phyloP scores from a whole-genome alignment of 169 alveolate species.

The Cryptosporidium muris region DNA sequence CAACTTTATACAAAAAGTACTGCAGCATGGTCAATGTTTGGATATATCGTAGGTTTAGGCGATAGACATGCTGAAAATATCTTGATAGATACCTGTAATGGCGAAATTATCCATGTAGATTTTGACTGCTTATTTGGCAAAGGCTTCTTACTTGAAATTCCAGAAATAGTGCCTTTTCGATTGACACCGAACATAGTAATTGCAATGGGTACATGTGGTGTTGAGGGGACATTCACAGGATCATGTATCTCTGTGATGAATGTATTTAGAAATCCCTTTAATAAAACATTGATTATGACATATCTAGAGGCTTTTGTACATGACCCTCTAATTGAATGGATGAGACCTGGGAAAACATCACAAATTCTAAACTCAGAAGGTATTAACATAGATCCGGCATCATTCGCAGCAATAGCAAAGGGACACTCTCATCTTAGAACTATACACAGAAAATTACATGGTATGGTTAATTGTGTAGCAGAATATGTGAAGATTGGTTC shows the following conservation, averaged over 20 bases:
- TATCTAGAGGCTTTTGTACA: conserved; percentile 92
- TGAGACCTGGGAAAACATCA: conserved; percentile 78
- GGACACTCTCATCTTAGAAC: conserved; percentile 76
- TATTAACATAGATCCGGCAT: conserved; percentile 72
- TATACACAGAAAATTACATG: conserved; percentile 79
- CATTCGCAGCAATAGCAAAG: conserved; percentile 76
- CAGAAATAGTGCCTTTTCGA: conserved; percentile 97
- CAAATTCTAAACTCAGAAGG: conserved; percentile 33
- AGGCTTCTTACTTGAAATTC: conserved; percentile 93
- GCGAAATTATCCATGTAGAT: conserved; percentile 95
- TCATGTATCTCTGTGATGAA: conserved; percentile 88
- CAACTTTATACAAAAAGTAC: conserved; percentile 86
- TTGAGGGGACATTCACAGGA: conserved; percentile 86
- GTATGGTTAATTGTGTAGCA: conserved; percentile 82
- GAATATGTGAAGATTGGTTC: conserved; percentile 76
- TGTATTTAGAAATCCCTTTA: conserved; percentile 81
- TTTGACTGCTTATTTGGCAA: conserved; percentile 97
- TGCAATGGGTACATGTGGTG: conserved; percentile 90
- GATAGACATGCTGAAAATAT: conserved; percentile 97
- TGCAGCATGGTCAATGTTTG: conserved; percentile 96
- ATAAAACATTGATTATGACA: conserved; percentile 84
- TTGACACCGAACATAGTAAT: conserved; percentile 94
- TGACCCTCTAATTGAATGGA: conserved; percentile 94
- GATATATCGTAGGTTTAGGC: conserved; percentile 96
- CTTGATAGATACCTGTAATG: conserved; percentile 90